phyloP scores from a whole-genome alignment of 169 alveolate genomes.

The Neospora caninum region DNA sequence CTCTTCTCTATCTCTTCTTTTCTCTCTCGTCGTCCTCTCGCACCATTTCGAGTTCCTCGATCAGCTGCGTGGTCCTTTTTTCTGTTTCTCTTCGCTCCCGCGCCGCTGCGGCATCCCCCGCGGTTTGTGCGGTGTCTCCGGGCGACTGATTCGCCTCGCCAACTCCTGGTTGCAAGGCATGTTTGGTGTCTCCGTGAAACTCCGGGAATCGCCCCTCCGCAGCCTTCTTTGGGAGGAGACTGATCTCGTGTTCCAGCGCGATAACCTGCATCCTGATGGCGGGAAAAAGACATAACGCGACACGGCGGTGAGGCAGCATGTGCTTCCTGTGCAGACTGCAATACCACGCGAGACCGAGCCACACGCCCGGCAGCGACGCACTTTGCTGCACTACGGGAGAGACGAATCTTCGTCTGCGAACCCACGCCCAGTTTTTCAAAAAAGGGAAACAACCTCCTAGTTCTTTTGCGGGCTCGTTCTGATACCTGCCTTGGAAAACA shows the following conservation, averaged over 20 bases:
- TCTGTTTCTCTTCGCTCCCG: neutral
- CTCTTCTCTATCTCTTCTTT: neutral
- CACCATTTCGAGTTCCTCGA: constrained; percentile 30
- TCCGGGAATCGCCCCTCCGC: neutral
- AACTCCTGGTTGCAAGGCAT: neutral
- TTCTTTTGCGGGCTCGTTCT: no score
- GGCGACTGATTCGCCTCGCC: neutral
- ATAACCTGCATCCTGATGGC: neutral
- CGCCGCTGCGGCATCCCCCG: neutral
- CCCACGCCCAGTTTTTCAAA: no score
- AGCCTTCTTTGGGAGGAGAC: neutral
- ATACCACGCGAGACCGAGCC: no score
- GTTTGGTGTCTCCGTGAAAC: neutral
- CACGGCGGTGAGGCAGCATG: neutral
- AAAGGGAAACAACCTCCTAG: no score
- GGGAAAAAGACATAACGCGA: neutral
- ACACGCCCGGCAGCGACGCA: no score
- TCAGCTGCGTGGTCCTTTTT: neutral
- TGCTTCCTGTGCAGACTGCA: neutral
- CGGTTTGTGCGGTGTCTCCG: neutral
- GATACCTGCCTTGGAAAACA: no score
- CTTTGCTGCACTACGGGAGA: no score
- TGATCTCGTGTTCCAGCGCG: constrained; percentile 35
- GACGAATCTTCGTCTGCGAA: no score
- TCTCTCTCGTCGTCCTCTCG: neutral